Evolutionary conservation across 345 rosid species (phyloP).

Genomic region (Fremontodendron californicum): DNA sequence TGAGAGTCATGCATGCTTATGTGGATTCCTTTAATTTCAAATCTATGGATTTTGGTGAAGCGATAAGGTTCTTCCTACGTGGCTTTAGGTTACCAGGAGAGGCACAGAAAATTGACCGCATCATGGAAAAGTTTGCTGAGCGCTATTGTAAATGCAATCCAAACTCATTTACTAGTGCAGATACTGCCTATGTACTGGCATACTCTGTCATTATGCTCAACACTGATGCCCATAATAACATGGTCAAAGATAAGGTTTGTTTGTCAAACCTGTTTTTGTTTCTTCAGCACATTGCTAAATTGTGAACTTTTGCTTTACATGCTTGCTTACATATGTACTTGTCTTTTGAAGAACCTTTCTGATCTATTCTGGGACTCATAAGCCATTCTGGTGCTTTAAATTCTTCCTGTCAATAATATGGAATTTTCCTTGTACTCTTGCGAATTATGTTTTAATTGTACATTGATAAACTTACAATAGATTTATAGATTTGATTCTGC

Average conservation of each 20-base stretch:
- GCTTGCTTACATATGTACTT: not conserved
- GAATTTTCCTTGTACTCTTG: not conserved
- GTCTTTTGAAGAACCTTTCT: not conserved
- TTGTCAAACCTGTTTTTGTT: conserved; percentile 18
- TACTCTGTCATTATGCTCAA: conserved; percentile 97
- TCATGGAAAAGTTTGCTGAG: conserved; percentile 98
- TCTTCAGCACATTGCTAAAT: conserved; percentile 10
- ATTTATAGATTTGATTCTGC: conserved; percentile 7
- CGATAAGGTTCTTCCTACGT: conserved; percentile 84
- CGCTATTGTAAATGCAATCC: conserved; percentile 95
- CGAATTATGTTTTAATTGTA: not conserved
- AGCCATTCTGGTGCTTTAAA: not conserved
- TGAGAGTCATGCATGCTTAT: conserved; percentile 95
- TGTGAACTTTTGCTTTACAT: conserved; percentile 2
- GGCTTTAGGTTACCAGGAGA: conserved; percentile 97
- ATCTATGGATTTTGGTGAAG: conserved; percentile 81
- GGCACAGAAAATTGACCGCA: conserved; percentile 98
- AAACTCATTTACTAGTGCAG: conserved; percentile 88
- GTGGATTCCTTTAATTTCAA: conserved; percentile 89
- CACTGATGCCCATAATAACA: conserved; percentile 92
- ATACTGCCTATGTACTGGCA: conserved; percentile 96
- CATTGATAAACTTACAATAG: conserved; percentile 2
- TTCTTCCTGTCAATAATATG: not conserved
- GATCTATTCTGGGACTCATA: not conserved
- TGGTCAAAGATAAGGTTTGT: conserved; percentile 97